Percentiles rank a stretch among this genome's conserved stretches.
phyloP scores from a whole-genome alignment of 345 rosid genomes.

The Geranium rotundifolium region DNA sequence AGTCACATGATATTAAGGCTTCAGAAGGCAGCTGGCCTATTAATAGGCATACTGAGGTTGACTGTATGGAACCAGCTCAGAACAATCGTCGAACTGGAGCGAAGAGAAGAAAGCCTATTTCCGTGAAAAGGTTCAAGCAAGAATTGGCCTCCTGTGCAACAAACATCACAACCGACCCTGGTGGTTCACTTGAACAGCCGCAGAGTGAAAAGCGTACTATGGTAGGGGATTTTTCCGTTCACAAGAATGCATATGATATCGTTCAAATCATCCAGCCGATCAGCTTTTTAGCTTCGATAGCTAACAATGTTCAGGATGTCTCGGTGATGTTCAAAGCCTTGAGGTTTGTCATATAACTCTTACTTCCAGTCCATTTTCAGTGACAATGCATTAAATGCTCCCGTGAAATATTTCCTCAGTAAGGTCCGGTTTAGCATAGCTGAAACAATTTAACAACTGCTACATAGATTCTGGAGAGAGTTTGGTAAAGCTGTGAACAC shows the following conservation, averaged over 20 bases:
- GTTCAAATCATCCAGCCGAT: slow-evolving; percentile 64
- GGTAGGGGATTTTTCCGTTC: slow-evolving; percentile 22
- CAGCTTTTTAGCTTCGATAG: slow-evolving; percentile 50
- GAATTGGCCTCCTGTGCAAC: slow-evolving; percentile 31
- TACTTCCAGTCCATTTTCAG: slow-evolving; percentile 1
- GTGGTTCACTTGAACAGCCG: slow-evolving; percentile 27
- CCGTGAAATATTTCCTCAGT: not conserved
- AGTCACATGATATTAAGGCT: slow-evolving; percentile 34
- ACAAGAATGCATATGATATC: slow-evolving; percentile 27
- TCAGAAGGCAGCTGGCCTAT: slow-evolving; percentile 33
- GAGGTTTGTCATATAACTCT: slow-evolving; percentile 45
- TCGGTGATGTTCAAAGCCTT: slow-evolving; percentile 57
- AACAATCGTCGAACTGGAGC: slow-evolving; percentile 60
- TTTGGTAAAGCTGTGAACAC: not conserved
- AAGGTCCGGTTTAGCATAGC: not conserved
- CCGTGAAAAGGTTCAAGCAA: slow-evolving; percentile 89
- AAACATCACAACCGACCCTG: slow-evolving; percentile 15
- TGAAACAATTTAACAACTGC: not conserved
- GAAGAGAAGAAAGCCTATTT: slow-evolving; percentile 80
- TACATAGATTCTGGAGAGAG: not conserved
- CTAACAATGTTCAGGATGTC: slow-evolving; percentile 56
- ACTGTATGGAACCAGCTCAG: slow-evolving; percentile 33
- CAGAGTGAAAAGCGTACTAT: slow-evolving; percentile 33
- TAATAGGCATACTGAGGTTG: slow-evolving; percentile 40
- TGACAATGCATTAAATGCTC: not conserved